Evolutionary conservation across 176 grass and related monocot genomes (phyloP).

Genomic region (Carex littledalei): DNA sequence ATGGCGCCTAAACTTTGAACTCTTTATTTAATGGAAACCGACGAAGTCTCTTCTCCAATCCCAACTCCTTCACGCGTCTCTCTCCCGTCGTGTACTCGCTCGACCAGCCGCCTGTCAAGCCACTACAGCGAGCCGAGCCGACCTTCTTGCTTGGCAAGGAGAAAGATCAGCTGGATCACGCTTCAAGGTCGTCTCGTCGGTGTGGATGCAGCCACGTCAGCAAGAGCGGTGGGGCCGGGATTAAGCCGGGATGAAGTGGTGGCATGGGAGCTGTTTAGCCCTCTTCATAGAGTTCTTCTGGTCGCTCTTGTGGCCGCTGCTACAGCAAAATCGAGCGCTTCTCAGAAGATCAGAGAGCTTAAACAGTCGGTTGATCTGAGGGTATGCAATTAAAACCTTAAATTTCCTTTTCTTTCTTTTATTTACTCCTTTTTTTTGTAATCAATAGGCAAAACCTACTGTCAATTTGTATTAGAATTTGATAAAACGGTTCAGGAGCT

Average conservation of each 20-base stretch:
- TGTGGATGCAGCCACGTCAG: conserved; percentile 47
- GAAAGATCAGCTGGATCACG: conserved; percentile 42
- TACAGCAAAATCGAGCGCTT: conserved; percentile 43
- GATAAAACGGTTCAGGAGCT: background rate
- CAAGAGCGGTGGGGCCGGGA: conserved; percentile 18
- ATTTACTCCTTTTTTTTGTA: no score
- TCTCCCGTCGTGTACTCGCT: conserved; percentile 3
- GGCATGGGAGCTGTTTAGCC: conserved; percentile 84
- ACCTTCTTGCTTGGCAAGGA: conserved; percentile 18
- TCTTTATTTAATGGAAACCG: background rate
- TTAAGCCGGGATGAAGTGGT: conserved; percentile 28
- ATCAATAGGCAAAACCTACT: background rate
- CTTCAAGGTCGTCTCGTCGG: conserved; percentile 67
- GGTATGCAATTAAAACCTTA: conserved; percentile 28
- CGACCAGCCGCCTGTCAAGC: conserved; percentile 34
- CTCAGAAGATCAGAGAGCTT: conserved; percentile 56
- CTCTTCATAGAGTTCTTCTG: conserved; percentile 67
- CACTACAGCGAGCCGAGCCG: conserved; percentile 40
- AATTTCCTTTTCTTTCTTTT: background rate
- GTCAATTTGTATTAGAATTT: background rate
- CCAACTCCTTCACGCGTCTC: conserved; percentile 27
- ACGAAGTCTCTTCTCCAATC: background rate
- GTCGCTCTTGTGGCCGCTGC: conserved; percentile 70
- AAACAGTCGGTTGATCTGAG: conserved; percentile 55
- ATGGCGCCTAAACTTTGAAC: conserved; percentile 34